Evolutionary conservation across 192 early-diverging fungal genomes (phyloP), one percentile per base, ranked within the genome.

Genomic region (Entomortierella lignicola): DNA sequence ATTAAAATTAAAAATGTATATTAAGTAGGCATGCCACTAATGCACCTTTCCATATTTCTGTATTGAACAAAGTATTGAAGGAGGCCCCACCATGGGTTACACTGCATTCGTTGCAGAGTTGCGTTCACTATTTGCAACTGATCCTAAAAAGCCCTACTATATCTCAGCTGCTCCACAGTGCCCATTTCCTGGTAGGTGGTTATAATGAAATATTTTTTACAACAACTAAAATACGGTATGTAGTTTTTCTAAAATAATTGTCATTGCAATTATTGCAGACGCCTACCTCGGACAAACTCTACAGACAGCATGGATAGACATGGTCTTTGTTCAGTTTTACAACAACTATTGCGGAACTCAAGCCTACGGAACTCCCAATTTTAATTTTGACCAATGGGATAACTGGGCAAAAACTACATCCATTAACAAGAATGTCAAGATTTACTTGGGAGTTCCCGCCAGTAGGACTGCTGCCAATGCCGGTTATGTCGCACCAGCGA

Each of bases 291-390:
- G 87, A 0, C 81, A 82, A 1, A 82, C 87, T 21, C 70, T 92
- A 5, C 82, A 91, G 53, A 75, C 85, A 29, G 86, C 91, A 4
- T 90, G 87, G 56, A 75, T 89, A 8, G 90, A 91, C 59, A 85
- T 92, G 89, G 82, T 94, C 0, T 91, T 88, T 85, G 88, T 94
- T 1, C 92, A 94, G 79, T 94, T 92, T 63, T 94, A 94, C 84
- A 94, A 94, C 83, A 94, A 94, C 82, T 92, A 89, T 74, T 94
- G 92, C 53, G 82, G 85, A 29, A 71, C 87, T 7, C 48, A 75
- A 18, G 66, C 60, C 43, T 77, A 29, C 6, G 73, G 73, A 17
- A 69, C 81, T 8, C 55, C 63, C 39, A 87, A 84, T 70, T 94
- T 90, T 82, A 94, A 94, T 80, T 94, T 89, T 81, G 88, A 88